These are phyloP conservation scores for Insectozyma bohioensis DNA, from an alignment of 1,139 yeast genomes.

Conservation along the genomic window DNA sequence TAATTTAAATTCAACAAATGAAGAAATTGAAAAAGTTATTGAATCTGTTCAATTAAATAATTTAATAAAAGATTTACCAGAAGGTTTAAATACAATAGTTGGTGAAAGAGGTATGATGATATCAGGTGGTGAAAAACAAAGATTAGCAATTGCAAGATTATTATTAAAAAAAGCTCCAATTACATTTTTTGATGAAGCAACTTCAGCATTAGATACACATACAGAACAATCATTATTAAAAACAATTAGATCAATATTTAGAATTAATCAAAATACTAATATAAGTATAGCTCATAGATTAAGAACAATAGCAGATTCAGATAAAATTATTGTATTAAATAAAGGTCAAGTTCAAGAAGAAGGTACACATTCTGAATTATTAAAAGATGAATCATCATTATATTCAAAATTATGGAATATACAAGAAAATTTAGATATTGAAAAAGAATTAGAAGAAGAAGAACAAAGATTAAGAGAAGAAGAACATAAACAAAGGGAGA, in stretches of 20 bases:
- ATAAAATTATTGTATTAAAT: conserved; percentile 83
- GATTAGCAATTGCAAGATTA: conserved; percentile 90
- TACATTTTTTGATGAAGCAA: conserved; percentile 95
- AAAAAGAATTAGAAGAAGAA: conserved; percentile 22
- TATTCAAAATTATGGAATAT: conserved; percentile 86
- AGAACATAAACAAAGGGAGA: conserved; percentile 13
- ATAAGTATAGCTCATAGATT: conserved; percentile 92
- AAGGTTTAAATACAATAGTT: conserved; percentile 83
- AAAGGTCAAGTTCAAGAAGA: conserved; percentile 83
- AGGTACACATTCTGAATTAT: conserved; percentile 71
- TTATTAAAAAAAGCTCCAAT: conserved; percentile 83
- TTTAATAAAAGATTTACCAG: conserved; percentile 71
- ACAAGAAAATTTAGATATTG: conserved; percentile 75
- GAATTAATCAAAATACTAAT: conserved; percentile 62
- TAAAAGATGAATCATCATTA: conserved; percentile 54
- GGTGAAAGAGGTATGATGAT: conserved; percentile 99
- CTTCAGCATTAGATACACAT: conserved; percentile 94
- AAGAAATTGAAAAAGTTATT: conserved; percentile 66
- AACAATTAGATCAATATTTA: conserved; percentile 67
- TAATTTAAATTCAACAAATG: conserved; percentile 67
- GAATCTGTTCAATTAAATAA: conserved; percentile 66
- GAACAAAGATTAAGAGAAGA: conserved; percentile 17
- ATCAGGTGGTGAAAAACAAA: conserved; percentile 97
- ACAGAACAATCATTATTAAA: conserved; percentile 83
- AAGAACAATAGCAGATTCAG: conserved; percentile 92